Evolutionary conservation across 2,329 filamentous ascomycete species (phyloP), one percentile per base, ranked within the genome.

Genomic region (Cercospora beticola): DNA sequence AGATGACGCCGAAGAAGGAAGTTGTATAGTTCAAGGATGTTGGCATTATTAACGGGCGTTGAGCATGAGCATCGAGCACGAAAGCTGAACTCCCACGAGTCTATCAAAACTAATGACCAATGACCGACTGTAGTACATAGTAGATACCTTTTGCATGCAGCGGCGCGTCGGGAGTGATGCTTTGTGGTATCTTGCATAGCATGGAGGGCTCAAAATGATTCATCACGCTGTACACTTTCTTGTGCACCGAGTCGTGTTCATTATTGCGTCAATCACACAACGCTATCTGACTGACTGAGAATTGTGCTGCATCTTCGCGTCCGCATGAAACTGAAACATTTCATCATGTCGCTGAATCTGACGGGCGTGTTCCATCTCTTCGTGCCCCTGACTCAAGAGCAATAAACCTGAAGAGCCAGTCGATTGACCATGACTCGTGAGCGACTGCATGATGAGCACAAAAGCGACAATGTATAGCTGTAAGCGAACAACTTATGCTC

Each of bases 1-100:
- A 72, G 54, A 65, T 72, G 54, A 72, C 68, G 30, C 72, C 72
- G n/a, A 68, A 69, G 65, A 73, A 72, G 65, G 67, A 70, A 67
- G 64, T 54, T 28, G 62, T 68, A 23, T 68, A 61, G 21, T 56
- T 14, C 23, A 28, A 16, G 23, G 28, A 64, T 30, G 23, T n/a
- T 46, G 18, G 21, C 33, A 23, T 36, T 33, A 14, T 12, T 4
- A 12, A 16, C 3, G 28, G 28, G 46, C 43, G 61, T 56, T 56
- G 23, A 56, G 49, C 49, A 56, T 30, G 23, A 56, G 21, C 49
- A 56, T 30, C 16, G 18, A 26, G 46, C 46, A 52, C 18, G 23
- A 6, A 26, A 30, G 49, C 21, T 56, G 49, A 28, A 28, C 49
- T 28, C 23, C 49, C 49, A 26, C 49, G 10, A 16, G 49, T 23